These are phyloP conservation scores for Magnusiomyces clavatus DNA, from an alignment of 1,139 yeast genomes.

Conservation along the genomic window DNA sequence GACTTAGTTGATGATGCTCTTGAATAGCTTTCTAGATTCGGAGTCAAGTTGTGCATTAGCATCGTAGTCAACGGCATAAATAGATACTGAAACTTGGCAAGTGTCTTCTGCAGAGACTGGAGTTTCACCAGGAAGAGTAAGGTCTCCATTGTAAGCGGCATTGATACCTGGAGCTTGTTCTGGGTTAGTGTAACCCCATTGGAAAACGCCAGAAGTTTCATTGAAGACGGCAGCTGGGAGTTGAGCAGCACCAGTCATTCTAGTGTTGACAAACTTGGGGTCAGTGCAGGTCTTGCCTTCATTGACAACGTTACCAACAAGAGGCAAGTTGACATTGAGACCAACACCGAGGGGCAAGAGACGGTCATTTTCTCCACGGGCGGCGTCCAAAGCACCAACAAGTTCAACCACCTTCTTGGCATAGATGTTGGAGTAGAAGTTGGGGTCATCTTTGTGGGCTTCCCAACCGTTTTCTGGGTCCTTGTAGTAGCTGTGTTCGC, in stretches of 20 bases:
- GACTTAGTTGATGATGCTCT: too few species aligned
- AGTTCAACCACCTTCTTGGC: constrained; percentile 34
- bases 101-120: neutral
- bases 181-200: neutral
- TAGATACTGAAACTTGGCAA: constrained; percentile 6
- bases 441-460: constrained; percentile 23
- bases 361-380: constrained; percentile 27
- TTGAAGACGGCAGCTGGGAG: neutral
- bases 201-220: constrained; percentile 3
- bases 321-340: constrained; percentile 40
- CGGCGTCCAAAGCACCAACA: constrained; percentile 31
- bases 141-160: constrained; percentile 5
- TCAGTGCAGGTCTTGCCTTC: neutral
- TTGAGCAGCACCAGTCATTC: constrained; percentile 7
- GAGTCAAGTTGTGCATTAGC: neutral
- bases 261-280: constrained; percentile 5
- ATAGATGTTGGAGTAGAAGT: constrained; percentile 34
- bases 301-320: constrained; percentile 5
- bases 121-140: constrained; percentile 9
- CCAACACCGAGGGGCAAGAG: constrained; percentile 37
- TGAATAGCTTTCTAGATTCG: too few species aligned
- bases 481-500: constrained; percentile 9
- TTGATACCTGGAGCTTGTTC: constrained; percentile 2
- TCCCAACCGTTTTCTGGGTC: constrained; percentile 1
- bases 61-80: constrained; percentile 9